phyloP scores from a whole-genome alignment of 306 rosid genomes.

The Elaeagnus macrophylla region DNA sequence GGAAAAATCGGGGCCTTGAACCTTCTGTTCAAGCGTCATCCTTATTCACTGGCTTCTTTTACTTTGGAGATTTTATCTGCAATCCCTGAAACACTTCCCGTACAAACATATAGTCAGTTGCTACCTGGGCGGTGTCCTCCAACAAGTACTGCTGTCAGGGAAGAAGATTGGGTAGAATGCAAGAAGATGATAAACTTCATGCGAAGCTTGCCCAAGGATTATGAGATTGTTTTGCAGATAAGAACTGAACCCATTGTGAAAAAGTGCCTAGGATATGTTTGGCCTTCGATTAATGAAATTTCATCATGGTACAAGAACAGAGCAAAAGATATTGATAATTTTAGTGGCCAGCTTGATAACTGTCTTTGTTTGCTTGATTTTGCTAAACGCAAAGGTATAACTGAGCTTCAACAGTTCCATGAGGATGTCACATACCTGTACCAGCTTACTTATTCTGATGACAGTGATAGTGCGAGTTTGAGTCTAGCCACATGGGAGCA shows the following conservation, averaged over 20 bases:
- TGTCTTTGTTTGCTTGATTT: constrained; percentile 68
- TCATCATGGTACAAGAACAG: constrained; percentile 70
- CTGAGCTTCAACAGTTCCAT: constrained; percentile 60
- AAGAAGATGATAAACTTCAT: constrained; percentile 58
- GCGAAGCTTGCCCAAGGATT: constrained; percentile 30
- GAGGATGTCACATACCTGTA: constrained; percentile 64
- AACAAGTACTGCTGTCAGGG: constrained; percentile 62
- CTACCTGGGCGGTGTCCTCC: constrained; percentile 92
- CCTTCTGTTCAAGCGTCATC: constrained; percentile 82
- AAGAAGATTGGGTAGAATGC: constrained; percentile 98
- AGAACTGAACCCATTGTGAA: constrained; percentile 84
- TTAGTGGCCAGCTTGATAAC: constrained; percentile 86
- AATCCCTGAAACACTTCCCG: constrained; percentile 91
- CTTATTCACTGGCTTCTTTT: constrained; percentile 66
- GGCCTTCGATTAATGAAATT: constrained; percentile 80
- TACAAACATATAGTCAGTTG: constrained; percentile 81
- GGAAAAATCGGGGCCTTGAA: constrained; percentile 94
- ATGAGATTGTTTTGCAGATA: constrained; percentile 44
- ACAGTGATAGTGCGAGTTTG: constrained; percentile 38
- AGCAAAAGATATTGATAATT: constrained; percentile 67
- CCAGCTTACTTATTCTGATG: constrained; percentile 74
- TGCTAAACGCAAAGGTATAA: constrained; percentile 65
- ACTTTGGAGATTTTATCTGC: constrained; percentile 70
- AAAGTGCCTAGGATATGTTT: constrained; percentile 48
- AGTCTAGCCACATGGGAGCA: constrained; percentile 69